Conservation (phyloP, 2,329 filamentous ascomycete genomes). For the Colletotrichum echinochloae region DNA sequence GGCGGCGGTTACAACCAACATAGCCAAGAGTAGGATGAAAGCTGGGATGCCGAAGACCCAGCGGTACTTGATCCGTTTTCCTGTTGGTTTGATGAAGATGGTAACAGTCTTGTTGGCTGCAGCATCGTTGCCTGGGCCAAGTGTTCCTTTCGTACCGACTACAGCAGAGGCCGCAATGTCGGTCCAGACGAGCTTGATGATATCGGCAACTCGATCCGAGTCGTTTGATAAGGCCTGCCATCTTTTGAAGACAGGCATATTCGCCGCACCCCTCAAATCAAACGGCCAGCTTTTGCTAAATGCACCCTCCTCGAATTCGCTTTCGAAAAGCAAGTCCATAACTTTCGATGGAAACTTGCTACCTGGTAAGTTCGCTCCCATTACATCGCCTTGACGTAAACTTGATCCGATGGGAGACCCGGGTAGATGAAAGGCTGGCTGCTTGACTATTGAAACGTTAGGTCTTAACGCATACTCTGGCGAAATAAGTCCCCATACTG, state of each 20-base stretch:
- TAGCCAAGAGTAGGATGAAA: constrained; percentile 40
- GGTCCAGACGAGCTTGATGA: constrained; percentile 59
- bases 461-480: constrained; percentile 45
- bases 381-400: too few species aligned
- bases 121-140: constrained; percentile 39
- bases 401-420: constrained; percentile 31
- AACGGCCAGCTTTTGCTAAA: constrained; percentile 15
- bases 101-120: constrained; percentile 9
- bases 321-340: constrained; percentile 43
- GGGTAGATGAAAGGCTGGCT: constrained; percentile 39
- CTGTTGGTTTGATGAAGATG: constrained; percentile 46
- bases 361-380: constrained; percentile 49
- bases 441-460: constrained; percentile 50
- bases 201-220: constrained; percentile 46
- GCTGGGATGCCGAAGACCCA: constrained; percentile 51
- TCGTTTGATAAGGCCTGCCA: constrained; percentile 54
- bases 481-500: constrained; percentile 57
- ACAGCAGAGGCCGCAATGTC: constrained; percentile 57
- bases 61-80: constrained; percentile 48
- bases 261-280: constrained; percentile 41
- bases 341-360: constrained; percentile 48
- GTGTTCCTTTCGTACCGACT: constrained; percentile 51
- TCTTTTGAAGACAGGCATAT: constrained; percentile 54
- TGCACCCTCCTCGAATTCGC: not conserved
- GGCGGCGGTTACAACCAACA: not conserved